A percentile compares a stretch with the other conserved stretches of the same genome.
Evolutionary conservation across 2,329 filamentous ascomycete species (phyloP).

Genomic region (Paecilomyces niveus): DNA sequence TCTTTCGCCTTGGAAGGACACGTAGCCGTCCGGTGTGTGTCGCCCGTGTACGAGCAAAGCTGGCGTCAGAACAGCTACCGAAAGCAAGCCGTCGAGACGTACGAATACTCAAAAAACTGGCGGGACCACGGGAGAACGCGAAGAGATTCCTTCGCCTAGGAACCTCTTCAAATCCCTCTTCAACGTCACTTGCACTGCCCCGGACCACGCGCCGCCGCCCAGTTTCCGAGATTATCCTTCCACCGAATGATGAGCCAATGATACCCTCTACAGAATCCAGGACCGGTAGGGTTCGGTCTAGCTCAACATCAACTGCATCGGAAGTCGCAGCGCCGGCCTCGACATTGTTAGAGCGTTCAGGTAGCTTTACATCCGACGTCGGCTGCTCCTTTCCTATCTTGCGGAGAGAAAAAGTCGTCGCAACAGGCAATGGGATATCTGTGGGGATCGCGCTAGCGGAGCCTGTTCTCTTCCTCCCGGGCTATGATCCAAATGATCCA

Average conservation of each 20-base stretch:
- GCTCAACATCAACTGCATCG: slow-evolving; percentile 21
- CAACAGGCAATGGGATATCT: slow-evolving; percentile 42
- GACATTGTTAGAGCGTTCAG: slow-evolving; percentile 12
- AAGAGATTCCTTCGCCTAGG: slow-evolving; percentile 40
- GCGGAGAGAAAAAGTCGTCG: slow-evolving; percentile 41
- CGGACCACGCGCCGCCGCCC: slow-evolving; percentile 20
- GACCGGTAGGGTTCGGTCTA: slow-evolving; percentile 17
- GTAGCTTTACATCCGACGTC: slow-evolving; percentile 17
- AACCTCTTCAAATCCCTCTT: slow-evolving; percentile 17
- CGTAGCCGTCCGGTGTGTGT: slow-evolving; percentile 14
- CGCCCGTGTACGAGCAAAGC: slow-evolving; percentile 7
- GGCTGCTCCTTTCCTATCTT: slow-evolving; percentile 26
- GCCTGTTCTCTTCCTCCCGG: slow-evolving; percentile 43
- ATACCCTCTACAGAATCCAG: slow-evolving; percentile 14
- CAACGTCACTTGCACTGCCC: slow-evolving; percentile 14
- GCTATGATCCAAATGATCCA: slow-evolving; percentile 41
- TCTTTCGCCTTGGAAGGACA: slow-evolving; percentile 18
- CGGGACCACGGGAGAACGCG: slow-evolving; percentile 40
- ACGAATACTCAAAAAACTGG: slow-evolving; percentile 34
- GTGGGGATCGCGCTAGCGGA: slow-evolving; percentile 42
- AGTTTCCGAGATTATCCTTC: slow-evolving; percentile 29
- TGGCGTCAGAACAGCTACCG: slow-evolving; percentile 17
- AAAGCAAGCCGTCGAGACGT: slow-evolving; percentile 17
- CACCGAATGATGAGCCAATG: slow-evolving; percentile 26
- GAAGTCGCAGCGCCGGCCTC: slow-evolving; percentile 10